These are phyloP conservation scores for Phaeosphaeriaceae sp. DNA, from an alignment of 2,329 filamentous ascomycete species.

Conservation along the genomic window DNA sequence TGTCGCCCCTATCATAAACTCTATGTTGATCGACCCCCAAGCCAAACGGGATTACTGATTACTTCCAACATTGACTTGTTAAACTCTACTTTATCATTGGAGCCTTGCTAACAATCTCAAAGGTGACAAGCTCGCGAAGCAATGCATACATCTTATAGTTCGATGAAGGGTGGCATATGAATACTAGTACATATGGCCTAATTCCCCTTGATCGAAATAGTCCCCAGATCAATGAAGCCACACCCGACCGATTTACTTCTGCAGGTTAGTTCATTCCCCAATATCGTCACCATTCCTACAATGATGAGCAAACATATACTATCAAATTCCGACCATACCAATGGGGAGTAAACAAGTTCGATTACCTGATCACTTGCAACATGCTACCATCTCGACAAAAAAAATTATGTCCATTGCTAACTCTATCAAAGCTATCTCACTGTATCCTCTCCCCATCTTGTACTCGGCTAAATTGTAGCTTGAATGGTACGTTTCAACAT, in stretches of 20 bases:
- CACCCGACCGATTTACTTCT: constrained; percentile 15
- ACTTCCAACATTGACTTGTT: constrained; percentile 11
- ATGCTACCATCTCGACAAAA: background rate
- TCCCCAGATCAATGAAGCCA: constrained; percentile 9
- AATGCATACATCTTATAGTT: constrained; percentile 6
- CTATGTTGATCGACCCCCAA: constrained; percentile 50
- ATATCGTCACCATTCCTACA: constrained; percentile 10
- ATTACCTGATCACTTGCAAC: constrained; percentile 42
- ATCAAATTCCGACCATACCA: constrained; percentile 48
- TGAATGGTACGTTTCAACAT: background rate
- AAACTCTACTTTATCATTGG: constrained; percentile 6
- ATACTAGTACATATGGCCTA: too few species aligned
- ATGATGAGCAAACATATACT: constrained; percentile 49
- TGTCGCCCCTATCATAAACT: constrained; percentile 51
- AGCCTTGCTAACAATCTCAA: constrained; percentile 3
- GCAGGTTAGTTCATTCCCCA: constrained; percentile 23
- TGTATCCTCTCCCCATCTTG: background rate
- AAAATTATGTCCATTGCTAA: constrained; percentile 13
- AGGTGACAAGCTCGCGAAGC: background rate
- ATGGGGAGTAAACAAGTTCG: constrained; percentile 48
- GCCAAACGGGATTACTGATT: constrained; percentile 50
- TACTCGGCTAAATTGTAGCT: background rate
- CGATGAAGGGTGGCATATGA: background rate
- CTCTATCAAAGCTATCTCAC: constrained; percentile 12
- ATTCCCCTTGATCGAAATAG: background rate